Evolutionary conservation across 2,329 filamentous ascomycete species (phyloP).

Genomic region (Tolypocladium ovalisporum): DNA sequence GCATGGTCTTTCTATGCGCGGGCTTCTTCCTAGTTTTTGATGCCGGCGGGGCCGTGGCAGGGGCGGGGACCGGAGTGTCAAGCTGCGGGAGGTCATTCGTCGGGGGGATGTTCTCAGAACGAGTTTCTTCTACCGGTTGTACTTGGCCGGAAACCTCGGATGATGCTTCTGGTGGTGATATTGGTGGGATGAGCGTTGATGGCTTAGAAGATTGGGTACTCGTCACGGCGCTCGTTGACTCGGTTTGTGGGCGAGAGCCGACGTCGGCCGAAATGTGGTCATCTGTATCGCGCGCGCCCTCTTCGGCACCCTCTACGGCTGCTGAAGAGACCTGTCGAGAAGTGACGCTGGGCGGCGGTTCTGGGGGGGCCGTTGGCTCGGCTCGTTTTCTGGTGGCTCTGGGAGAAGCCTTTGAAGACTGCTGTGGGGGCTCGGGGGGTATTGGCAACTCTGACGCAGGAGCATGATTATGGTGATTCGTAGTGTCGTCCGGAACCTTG

Average conservation of each 20-base stretch:
- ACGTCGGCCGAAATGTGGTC: not conserved
- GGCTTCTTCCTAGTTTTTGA: constrained; percentile 2
- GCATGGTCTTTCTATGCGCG: not conserved
- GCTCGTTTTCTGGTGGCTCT: not conserved
- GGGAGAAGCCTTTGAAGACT: not conserved
- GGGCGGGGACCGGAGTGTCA: not conserved
- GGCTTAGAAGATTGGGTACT: not conserved
- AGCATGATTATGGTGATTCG: not conserved
- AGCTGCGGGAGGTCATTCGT: not conserved
- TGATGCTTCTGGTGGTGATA: not conserved
- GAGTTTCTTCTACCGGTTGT: too few species aligned
- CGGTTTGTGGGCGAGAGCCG: not conserved
- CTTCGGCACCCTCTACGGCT: not conserved
- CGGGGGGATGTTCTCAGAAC: not conserved
- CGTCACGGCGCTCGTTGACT: not conserved
- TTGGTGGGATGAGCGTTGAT: not conserved
- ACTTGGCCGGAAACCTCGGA: not conserved
- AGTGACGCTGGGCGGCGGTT: not conserved
- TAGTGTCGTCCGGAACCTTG: not conserved
- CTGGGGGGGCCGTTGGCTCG: not conserved
- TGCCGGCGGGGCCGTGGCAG: constrained; percentile 1
- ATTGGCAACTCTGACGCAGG: not conserved
- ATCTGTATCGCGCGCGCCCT: too few species aligned
- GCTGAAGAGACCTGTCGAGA: not conserved
- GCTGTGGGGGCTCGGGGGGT: not conserved